Base-by-base conservation (phyloP, 441 rosid species). In the Gossypium trilobum region DNA sequence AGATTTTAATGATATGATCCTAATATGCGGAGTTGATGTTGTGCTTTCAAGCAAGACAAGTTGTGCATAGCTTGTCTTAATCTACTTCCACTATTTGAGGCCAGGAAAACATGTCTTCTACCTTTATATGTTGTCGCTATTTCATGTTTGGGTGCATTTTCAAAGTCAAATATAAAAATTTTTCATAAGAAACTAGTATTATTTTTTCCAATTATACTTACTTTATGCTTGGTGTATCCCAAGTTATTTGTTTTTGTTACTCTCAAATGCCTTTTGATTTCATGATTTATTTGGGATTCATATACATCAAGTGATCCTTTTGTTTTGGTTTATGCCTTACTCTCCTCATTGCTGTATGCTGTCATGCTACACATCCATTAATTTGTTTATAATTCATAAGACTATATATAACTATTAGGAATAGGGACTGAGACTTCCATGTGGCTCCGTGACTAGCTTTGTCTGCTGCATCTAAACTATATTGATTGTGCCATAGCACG, bases 351-450 rank as follows among this genome's bases (percentile, higher is more conserved):
- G 10, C 2, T 42, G 8, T 19, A 4, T 20, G 54, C 10, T 64
- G 31, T 2, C 52, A 5, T 11, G 46, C 13, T 39, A 44, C 10
- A 11, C 19, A 44, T 29, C 36, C 56, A 22, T 65, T 65, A 65
- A 22, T 23, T 65, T 65, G 70, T 46, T 44, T 65, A 29, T 65
- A 65, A 23, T 44, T 46, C 27, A 42, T 44, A 20, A 68, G 51
- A 29, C 48, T 8, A 9, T 51, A 9, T 51, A 51, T 68, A 29
- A 25, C 27, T 52, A 50, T 16, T 54, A 19, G 22, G 19, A 55
- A 54, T 54, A 19, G 61, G 13, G 19, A 55, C 11, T 52, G 33
- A 23, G 54, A 46, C 27, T 46, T 59, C 69, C 55, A 22, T 5
- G 20, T 13, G 36, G 39, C 51, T 25, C 36, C 29, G 10, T 25